These are phyloP conservation scores for Globisporangium okanoganense DNA, from an alignment of 352 stramenopile genomes.

Conservation along the genomic window DNA sequence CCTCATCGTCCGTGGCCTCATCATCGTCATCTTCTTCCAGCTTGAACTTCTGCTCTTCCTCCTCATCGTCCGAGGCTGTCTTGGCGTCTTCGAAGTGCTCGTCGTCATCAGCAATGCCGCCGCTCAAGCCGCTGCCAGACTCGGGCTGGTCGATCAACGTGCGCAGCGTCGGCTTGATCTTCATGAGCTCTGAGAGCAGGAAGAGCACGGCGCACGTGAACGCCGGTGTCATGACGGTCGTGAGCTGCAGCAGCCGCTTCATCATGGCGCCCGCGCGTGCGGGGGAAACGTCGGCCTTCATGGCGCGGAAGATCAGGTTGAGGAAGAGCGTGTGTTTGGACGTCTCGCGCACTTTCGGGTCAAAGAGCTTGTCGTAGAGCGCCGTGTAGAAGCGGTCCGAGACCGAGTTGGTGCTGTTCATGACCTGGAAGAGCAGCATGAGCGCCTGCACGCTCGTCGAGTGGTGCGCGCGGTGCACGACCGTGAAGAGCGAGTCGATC, in stretches of 20 bases:
- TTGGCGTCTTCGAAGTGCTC: conserved; percentile 60
- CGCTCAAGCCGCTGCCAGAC: conserved; percentile 10
- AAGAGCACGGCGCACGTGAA: conserved; percentile 94
- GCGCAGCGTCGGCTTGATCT: conserved; percentile 73
- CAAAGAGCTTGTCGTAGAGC: conserved; percentile 95
- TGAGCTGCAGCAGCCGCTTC: conserved; percentile 93
- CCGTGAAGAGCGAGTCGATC: conserved; percentile 77
- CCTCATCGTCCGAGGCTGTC: conserved; percentile 13
- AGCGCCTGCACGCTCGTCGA: conserved; percentile 96
- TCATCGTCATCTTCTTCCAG: conserved; percentile 36
- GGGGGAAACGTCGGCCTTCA: conserved; percentile 92
- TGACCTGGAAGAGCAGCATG: conserved; percentile 94
- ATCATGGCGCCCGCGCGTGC: conserved; percentile 87
- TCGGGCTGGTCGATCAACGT: conserved; percentile 73
- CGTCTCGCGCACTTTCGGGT: conserved; percentile 87
- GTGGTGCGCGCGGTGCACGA: conserved; percentile 86
- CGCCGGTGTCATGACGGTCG: conserved; percentile 73
- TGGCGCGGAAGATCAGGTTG: conserved; percentile 97
- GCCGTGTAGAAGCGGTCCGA: conserved; percentile 97
- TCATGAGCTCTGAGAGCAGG: conserved; percentile 93
- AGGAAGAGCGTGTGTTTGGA: conserved; percentile 96
- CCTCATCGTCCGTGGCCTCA: conserved; percentile 24
- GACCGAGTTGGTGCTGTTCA: conserved; percentile 82
- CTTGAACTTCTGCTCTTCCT: conserved; percentile 16
- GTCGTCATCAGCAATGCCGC: conserved; percentile 25